These are phyloP conservation scores for Rachicladosporium sp. DNA, from an alignment of 2,329 filamentous ascomycete species.

Conservation along the genomic window DNA sequence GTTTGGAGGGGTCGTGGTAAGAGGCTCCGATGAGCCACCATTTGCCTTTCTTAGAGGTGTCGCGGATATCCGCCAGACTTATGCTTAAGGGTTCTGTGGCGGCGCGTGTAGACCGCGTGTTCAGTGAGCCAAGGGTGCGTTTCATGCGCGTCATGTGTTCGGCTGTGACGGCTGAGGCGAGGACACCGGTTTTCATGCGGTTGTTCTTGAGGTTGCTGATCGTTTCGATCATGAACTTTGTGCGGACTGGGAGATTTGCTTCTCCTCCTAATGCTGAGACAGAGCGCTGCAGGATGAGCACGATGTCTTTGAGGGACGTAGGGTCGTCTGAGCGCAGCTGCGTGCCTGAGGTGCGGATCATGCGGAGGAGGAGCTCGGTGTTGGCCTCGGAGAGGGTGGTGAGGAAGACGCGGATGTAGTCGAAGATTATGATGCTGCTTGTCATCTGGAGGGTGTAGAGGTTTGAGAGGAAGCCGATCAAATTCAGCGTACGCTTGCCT, in stretches of 20 bases:
- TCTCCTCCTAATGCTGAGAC: slow-evolving; percentile 52
- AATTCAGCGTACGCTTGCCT: slow-evolving; percentile 57
- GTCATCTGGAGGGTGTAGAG: slow-evolving; percentile 89
- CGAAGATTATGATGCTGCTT: slow-evolving; percentile 72
- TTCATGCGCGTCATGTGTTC: slow-evolving; percentile 83
- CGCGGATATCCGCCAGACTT: slow-evolving; percentile 66
- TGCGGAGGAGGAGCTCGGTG: slow-evolving; percentile 73
- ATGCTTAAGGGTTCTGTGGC: slow-evolving; percentile 66
- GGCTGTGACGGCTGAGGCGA: slow-evolving; percentile 58
- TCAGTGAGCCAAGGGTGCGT: slow-evolving; percentile 72
- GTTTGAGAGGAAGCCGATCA: slow-evolving; percentile 71
- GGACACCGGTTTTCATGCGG: slow-evolving; percentile 63
- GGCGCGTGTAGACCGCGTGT: slow-evolving; percentile 53
- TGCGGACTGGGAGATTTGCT: slow-evolving; percentile 66
- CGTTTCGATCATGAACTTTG: slow-evolving; percentile 94
- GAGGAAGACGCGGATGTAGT: slow-evolving; percentile 74
- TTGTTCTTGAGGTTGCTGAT: slow-evolving; percentile 94
- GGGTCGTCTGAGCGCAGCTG: slow-evolving; percentile 83
- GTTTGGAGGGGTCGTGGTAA: slow-evolving; percentile 44
- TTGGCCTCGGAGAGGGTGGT: slow-evolving; percentile 67
- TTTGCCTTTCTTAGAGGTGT: slow-evolving; percentile 78
- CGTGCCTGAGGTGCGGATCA: slow-evolving; percentile 69
- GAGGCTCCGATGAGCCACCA: slow-evolving; percentile 99
- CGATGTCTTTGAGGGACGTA: slow-evolving; percentile 76
- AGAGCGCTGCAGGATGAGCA: slow-evolving; percentile 62